Percentiles rank a stretch among this genome's conserved stretches.
Conservation (phyloP, 352 stramenopile genomes). For the Phytophthora tubulina region DNA sequence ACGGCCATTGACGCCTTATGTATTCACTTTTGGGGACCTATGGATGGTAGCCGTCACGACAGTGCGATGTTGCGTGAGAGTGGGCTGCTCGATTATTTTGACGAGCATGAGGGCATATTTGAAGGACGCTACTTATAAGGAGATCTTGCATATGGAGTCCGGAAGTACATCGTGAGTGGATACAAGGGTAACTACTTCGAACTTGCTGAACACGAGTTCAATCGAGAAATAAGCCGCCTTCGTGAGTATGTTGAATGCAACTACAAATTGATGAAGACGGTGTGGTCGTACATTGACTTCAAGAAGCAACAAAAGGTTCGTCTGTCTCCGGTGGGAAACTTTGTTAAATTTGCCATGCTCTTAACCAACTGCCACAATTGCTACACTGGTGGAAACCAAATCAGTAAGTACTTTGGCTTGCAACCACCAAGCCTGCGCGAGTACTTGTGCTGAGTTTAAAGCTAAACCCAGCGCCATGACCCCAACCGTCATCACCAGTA, state of each 20-base stretch:
- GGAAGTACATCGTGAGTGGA: constrained; percentile 7
- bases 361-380: constrained; percentile 21
- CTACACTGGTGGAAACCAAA: constrained; percentile 17
- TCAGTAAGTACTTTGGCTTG: constrained; percentile 17
- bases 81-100: constrained; percentile 9
- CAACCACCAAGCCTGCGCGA: not conserved
- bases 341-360: constrained; percentile 22
- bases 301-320: constrained; percentile 23
- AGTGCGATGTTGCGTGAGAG: constrained; percentile 1
- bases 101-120: not conserved
- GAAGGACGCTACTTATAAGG: constrained; percentile 1
- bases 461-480: not conserved
- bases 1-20: constrained; percentile 9
- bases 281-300: constrained; percentile 13
- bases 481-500: too few species aligned
- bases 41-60: constrained; percentile 15
- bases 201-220: not conserved
- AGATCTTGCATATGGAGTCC: constrained; percentile 3
- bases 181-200: constrained; percentile 7
- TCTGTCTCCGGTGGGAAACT: constrained; percentile 10
- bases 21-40: constrained; percentile 13
- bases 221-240: constrained; percentile 4
- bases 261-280: constrained; percentile 6
- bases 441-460: not conserved
- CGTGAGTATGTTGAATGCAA: constrained; percentile 14